Conservation (phyloP, 2,329 filamentous ascomycete species). For the Neofusicoccum cordaticola region DNA sequence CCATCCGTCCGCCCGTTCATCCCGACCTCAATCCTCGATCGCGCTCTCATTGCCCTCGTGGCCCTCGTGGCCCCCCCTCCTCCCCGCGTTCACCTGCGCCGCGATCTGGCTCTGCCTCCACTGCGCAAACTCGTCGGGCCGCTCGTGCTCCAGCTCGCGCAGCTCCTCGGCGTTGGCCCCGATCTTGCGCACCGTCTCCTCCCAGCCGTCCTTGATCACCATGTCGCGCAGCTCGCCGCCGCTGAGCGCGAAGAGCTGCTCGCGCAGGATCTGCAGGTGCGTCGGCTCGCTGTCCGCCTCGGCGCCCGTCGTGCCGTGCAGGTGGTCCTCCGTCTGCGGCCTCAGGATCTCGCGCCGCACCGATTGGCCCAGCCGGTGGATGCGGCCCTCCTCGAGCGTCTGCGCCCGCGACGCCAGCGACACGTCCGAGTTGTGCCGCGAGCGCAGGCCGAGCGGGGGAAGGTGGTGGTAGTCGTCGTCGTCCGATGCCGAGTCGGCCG, state of each 20-base stretch:
- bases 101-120: conserved; percentile 38
- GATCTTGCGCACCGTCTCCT: conserved; percentile 61
- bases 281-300: conserved; percentile 37
- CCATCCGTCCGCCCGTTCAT: neutral
- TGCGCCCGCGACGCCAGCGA: conserved; percentile 64
- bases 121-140: conserved; percentile 30
- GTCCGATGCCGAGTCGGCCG: conserved; percentile 34
- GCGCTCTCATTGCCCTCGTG: neutral
- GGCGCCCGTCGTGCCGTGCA: conserved; percentile 25
- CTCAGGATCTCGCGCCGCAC: conserved; percentile 63
- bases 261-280: conserved; percentile 49
- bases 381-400: conserved; percentile 65
- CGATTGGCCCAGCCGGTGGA: conserved; percentile 66
- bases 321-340: conserved; percentile 30
- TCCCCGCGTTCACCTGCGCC: conserved; percentile 32
- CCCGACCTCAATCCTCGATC: neutral
- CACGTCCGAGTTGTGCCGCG: conserved; percentile 64
- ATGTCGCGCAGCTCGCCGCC: conserved; percentile 53
- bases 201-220: conserved; percentile 51
- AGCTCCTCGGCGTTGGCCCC: conserved; percentile 66
- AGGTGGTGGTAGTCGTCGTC: conserved; percentile 37
- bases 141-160: conserved; percentile 53
- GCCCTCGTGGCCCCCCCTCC: neutral
- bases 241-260: conserved; percentile 61
- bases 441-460: conserved; percentile 45